Evolutionary conservation across 768 basidiomycete species (phyloP), one percentile per base, ranked within the genome.

Genomic region (Coprinopsis sp.): DNA sequence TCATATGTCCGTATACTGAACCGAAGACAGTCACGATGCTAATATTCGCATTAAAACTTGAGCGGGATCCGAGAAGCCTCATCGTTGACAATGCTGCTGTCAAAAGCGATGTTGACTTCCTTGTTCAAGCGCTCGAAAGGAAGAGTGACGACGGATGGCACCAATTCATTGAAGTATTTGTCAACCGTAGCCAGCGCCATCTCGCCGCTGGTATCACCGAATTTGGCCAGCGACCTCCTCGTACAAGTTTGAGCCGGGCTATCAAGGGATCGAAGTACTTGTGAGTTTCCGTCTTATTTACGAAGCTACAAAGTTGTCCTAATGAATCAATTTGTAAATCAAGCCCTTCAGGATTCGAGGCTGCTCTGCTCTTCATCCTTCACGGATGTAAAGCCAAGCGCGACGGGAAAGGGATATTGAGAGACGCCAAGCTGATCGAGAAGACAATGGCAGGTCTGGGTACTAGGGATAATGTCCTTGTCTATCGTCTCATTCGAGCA

Each of bases 381-480:
- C 57, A 68, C 33, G 74, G 73, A 8, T 63, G 62, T 29, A 70
- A 73, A 37, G 62, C 65, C 13, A 76, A 77, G 54, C 64, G 60
- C 4, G 73, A 77, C 46, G 68, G 68, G 0, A 64, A 66, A 42
- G 76, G 73, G 12, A 66, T 74, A 36, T 71, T 67, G 58, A 68
- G 79, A 12, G 80, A 80, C 47, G 78, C 74, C 1, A 74, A 78
- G 52, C 51, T 74, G 37, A 54, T 83, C 16, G 68, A 79, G 53
- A 64, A 66, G 30, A 63, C 76, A 13, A 80, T 81, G 77, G 58
- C 61, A 0, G 79, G 79, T 3, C 42, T 71, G 39, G 79, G 79
- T 0, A 81, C 77, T 7, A 72, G 74, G 49, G 75, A 81, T 46
- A 62, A 65, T 41, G 54, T 72, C 53, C 64, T 81, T 34, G 62